Conservation (phyloP, 176 grass and related monocot genomes). For the Rhynchospora tenuis region DNA sequence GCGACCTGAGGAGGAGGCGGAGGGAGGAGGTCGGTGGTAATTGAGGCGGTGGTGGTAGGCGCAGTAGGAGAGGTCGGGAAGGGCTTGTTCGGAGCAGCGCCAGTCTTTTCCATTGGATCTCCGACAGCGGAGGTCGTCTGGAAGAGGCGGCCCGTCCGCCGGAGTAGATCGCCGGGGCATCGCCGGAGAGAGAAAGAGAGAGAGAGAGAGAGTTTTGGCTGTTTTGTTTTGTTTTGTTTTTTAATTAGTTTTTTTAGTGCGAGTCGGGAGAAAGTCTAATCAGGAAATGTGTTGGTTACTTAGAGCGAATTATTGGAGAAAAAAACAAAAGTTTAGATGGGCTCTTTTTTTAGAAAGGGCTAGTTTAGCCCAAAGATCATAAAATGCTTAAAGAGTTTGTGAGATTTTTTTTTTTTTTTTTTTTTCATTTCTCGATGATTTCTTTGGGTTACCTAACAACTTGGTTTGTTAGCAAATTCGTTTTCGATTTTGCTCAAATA, state of each 20-base stretch:
- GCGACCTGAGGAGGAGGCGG: not conserved
- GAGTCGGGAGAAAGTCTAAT: not conserved
- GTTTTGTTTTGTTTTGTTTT: not conserved
- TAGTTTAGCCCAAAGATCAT: no score
- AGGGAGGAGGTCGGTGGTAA: constrained; percentile 2
- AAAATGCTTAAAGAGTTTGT: no score
- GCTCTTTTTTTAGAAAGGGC: not conserved
- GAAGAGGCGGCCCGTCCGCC: constrained; percentile 21
- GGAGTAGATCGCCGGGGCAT: constrained; percentile 29
- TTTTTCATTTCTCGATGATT: no score
- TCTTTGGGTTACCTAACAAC: no score
- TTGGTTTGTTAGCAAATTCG: no score
- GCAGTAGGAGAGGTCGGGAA: constrained; percentile 26
- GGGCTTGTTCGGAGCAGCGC: constrained; percentile 19
- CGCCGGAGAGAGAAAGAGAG: not conserved
- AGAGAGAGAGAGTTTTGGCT: constrained; percentile 23
- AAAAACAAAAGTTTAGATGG: not conserved
- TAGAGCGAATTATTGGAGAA: not conserved
- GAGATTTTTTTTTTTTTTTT: no score
- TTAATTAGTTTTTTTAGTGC: not conserved
- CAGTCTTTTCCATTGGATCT: constrained; percentile 24
- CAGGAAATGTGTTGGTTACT: not conserved
- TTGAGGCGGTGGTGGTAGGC: constrained; percentile 41
- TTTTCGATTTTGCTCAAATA: no score
- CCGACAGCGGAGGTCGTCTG: constrained; percentile 11